phyloP scores from a whole-genome alignment of 202 grass and related monocot genomes.

The Brachypodium distachyon region DNA sequence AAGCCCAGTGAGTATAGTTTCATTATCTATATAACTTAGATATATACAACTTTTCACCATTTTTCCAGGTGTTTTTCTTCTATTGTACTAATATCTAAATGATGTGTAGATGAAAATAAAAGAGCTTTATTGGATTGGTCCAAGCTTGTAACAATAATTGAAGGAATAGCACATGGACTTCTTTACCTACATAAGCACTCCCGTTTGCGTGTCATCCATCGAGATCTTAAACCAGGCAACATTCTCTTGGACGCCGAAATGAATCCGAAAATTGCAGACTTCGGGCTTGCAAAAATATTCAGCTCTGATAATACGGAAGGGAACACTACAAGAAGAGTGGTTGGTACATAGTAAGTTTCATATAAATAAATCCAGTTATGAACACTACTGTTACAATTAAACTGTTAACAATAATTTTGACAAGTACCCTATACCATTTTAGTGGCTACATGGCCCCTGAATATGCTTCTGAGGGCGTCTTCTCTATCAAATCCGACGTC shows the following conservation, averaged over 20 bases:
- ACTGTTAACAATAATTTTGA: not conserved
- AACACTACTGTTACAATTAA: not conserved
- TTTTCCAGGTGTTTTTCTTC: not conserved
- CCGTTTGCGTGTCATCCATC: not conserved
- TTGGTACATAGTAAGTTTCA: conserved; percentile 6
- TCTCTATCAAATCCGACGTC: not conserved
- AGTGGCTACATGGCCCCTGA: not conserved
- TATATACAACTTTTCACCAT: not conserved
- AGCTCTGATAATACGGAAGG: not conserved
- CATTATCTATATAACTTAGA: not conserved
- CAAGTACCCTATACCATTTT: not conserved
- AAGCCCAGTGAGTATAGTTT: not conserved
- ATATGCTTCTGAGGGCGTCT: not conserved
- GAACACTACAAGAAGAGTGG: not conserved
- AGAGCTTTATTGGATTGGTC: not conserved
- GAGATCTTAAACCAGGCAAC: not conserved
- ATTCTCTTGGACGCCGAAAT: not conserved
- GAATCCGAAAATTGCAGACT: not conserved
- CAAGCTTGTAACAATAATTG: not conserved
- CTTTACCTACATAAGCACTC: not conserved
- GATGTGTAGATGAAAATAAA: not conserved
- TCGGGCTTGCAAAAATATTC: not conserved
- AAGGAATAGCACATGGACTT: not conserved
- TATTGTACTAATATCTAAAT: not conserved
- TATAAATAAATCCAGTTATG: not conserved